Evolutionary conservation across 2,329 filamentous ascomycete species (phyloP).

Genomic region (Alternaria sp.): DNA sequence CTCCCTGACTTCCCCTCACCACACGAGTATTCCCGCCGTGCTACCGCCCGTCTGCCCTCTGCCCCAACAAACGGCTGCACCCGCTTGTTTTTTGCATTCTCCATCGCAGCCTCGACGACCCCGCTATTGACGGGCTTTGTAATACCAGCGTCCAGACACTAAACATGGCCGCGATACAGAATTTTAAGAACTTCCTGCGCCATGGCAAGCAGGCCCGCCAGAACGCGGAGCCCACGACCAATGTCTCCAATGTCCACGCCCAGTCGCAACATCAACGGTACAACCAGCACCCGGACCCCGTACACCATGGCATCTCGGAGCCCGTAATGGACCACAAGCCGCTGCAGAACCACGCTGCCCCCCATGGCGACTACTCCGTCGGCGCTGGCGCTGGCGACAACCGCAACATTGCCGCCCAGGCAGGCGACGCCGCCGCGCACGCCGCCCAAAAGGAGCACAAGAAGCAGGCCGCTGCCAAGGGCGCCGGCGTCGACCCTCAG

Average conservation of each 20-base stretch:
- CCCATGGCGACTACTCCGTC: conserved; percentile 65
- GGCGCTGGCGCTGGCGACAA: conserved; percentile 67
- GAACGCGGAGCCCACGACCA: conserved; percentile 67
- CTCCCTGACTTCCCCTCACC: conserved; percentile 14
- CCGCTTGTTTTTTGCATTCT: conserved; percentile 12
- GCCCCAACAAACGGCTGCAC: conserved; percentile 22
- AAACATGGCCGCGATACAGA: conserved; percentile 79
- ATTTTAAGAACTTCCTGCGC: conserved; percentile 96
- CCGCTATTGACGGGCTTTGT: conserved; percentile 24
- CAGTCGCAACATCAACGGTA: conserved; percentile 62
- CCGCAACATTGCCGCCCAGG: conserved; percentile 71
- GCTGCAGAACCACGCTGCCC: conserved; percentile 58
- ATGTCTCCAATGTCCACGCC: conserved; percentile 69
- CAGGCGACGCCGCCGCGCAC: conserved; percentile 69
- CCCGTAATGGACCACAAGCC: conserved; percentile 64
- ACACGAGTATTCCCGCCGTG: conserved; percentile 17
- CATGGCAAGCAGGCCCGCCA: conserved; percentile 94
- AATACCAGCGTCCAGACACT: conserved; percentile 17
- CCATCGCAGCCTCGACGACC: conserved; percentile 24
- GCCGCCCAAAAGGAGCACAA: conserved; percentile 68
- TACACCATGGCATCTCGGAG: conserved; percentile 64
- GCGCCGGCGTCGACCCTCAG: conserved; percentile 58
- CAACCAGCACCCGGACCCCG: conserved; percentile 55
- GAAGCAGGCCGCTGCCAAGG: conserved; percentile 55
- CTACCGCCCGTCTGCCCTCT: conserved; percentile 17